Evolutionary conservation across 2,329 filamentous ascomycete species (phyloP), one percentile per base, ranked within the genome.

Genomic region (Albophoma yamanashiensis): DNA sequence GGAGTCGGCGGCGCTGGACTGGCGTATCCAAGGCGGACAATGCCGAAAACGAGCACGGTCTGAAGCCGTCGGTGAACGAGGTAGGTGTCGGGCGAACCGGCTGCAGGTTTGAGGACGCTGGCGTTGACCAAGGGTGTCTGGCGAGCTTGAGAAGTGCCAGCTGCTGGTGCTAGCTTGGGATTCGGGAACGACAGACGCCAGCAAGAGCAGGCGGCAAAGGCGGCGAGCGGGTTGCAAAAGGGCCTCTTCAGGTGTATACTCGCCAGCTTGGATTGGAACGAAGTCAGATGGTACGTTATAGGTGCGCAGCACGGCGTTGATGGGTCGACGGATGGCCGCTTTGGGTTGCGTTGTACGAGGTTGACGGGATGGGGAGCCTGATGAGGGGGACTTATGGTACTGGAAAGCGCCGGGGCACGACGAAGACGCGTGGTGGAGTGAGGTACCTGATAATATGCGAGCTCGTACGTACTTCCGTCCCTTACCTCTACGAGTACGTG

Each of bases 1-100:
- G 73, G 70, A 70, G 67, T 66, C 65, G 64, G 63, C 64, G 67
- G 64, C 20, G 63, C 65, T 63, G 63, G 59, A 65, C 62, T 61
- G 64, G 65, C 66, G 59, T 61, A 57, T 59, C 27, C 22, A 53
- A 38, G 25, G 45, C 45, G 22, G 45, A 42, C 31, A 31, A 36
- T 36, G 50, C 17, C 27, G 27, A n/a, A 36, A 36, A 9, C 50
- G 27, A 36, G 50, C 31, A n/a, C 50, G 50, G 31, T 31, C 31
- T 36, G 31, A 34, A 53, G 31, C 50, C 17, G 50, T 53, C 50
- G 4, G 50, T 2, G 31, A 20, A 53, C 31, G 11, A n/a, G 31
- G 20, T 36, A 53, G 31, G 8, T 36, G 9, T 20, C 27, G 31
- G 36, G 11, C 31, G 50, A 53, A 53, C 17, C 20, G 36, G 31